Evolutionary conservation across 1,139 yeast species (phyloP).

Genomic region (Candida dubliniensis): DNA sequence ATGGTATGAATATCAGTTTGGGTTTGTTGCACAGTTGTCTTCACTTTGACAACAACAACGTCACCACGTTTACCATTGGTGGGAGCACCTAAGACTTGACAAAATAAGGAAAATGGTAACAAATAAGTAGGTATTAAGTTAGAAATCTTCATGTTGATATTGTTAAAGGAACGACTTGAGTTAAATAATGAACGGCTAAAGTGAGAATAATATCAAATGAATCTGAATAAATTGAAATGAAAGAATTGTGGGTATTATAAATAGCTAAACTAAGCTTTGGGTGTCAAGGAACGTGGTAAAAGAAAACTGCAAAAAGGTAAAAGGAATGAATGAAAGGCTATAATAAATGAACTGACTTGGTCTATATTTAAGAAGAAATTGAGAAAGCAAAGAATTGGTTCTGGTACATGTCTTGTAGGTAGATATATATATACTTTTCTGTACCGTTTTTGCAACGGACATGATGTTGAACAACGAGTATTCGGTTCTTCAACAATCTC

Average conservation of each 20-base stretch:
- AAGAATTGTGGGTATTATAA: constrained; percentile 11
- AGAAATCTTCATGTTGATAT: constrained; percentile 33
- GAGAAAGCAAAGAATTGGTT: too few species aligned
- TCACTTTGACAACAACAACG: constrained; percentile 35
- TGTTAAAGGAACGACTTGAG: constrained; percentile 24
- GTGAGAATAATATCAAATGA: constrained; percentile 17
- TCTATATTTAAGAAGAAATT: too few species aligned
- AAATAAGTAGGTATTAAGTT: constrained; percentile 21
- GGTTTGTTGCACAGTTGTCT: constrained; percentile 36
- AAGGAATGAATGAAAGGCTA: neutral
- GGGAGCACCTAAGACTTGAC: constrained; percentile 31
- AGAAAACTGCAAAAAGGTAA: neutral
- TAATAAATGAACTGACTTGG: too few species aligned
- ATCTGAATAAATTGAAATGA: constrained; percentile 17
- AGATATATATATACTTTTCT: neutral
- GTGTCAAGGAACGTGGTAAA: neutral
- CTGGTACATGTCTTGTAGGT: too few species aligned
- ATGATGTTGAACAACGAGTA: neutral
- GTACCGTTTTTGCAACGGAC: neutral
- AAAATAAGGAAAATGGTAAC: constrained; percentile 17
- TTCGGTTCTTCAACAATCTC: neutral
- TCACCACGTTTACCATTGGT: constrained; percentile 20
- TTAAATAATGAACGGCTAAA: constrained; percentile 22
- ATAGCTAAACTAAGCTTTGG: neutral
- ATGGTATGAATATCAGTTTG: constrained; percentile 37